Evolutionary conservation across 2,329 filamentous ascomycete species (phyloP).

Genomic region (Penicillium sp.): DNA sequence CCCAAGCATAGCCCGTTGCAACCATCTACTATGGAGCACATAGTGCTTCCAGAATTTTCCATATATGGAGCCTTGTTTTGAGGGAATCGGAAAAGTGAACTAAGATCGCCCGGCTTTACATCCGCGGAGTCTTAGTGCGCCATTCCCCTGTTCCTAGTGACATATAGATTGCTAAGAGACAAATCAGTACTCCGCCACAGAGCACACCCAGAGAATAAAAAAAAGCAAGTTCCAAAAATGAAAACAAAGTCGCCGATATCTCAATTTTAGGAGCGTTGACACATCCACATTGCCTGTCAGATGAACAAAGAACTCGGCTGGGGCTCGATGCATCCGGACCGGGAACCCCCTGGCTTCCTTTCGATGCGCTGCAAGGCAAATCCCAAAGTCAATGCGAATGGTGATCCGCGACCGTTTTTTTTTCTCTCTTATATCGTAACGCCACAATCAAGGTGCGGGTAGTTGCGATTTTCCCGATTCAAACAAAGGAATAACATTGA

Average conservation of each 20-base stretch:
- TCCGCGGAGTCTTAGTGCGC: constrained; percentile 24
- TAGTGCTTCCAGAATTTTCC: constrained; percentile 26
- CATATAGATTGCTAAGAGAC: background rate
- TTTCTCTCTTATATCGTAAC: background rate
- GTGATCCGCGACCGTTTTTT: constrained; percentile 10
- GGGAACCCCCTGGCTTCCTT: constrained; percentile 1
- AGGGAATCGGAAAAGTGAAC: constrained; percentile 8
- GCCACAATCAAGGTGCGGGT: constrained; percentile 1
- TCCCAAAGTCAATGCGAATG: constrained; percentile 5
- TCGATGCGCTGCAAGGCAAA: constrained; percentile 15
- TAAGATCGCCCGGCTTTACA: constrained; percentile 26
- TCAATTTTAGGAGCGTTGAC: constrained; percentile 7
- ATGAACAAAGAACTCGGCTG: constrained; percentile 6
- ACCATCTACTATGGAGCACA: background rate
- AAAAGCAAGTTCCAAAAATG: background rate
- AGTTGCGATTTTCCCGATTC: background rate
- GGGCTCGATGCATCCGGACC: constrained; percentile 1
- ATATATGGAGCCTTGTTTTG: constrained; percentile 1
- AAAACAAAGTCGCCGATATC: background rate
- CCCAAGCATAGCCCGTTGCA: background rate
- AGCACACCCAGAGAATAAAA: constrained; percentile 4
- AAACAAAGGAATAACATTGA: background rate
- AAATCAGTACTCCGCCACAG: background rate
- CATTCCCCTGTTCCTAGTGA: constrained; percentile 6
- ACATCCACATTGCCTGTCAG: constrained; percentile 5